phyloP scores from a whole-genome alignment of 768 basidiomycete species.

The Lactifluus echinatus region DNA sequence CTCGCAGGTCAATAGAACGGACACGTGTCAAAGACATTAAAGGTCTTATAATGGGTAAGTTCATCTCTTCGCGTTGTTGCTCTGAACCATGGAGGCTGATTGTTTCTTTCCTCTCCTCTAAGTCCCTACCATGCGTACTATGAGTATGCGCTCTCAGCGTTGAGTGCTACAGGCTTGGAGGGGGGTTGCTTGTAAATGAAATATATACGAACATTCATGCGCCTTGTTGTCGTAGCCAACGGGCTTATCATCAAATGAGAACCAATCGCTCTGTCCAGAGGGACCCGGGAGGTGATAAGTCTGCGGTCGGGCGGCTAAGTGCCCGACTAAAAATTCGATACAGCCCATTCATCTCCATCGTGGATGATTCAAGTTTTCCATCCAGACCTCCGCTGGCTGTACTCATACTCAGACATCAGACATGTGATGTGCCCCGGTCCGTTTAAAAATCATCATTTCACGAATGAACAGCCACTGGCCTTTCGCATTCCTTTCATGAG shows the following conservation, averaged over 20 bases:
- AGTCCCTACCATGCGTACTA: constrained; percentile 41
- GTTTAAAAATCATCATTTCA: not conserved
- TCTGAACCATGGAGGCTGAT: constrained; percentile 9
- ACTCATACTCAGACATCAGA: too few species aligned
- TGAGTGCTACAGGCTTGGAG: not conserved
- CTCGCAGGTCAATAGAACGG: constrained; percentile 47
- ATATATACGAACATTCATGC: not conserved
- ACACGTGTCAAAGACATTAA: constrained; percentile 55
- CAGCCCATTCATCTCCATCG: not conserved
- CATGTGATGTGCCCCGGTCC: not conserved
- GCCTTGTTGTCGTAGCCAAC: not conserved
- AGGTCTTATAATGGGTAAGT: constrained; percentile 66
- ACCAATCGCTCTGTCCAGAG: too few species aligned
- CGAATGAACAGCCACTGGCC: not conserved
- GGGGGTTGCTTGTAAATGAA: not conserved
- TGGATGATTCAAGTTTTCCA: not conserved
- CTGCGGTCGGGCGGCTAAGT: too few species aligned
- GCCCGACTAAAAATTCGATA: too few species aligned
- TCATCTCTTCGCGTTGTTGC: not conserved
- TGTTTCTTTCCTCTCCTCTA: not conserved
- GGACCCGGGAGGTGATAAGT: too few species aligned
- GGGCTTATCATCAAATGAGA: not conserved
- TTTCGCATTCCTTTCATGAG: not conserved
- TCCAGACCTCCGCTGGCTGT: not conserved
- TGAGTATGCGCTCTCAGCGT: constrained; percentile 24